Percentiles rank a stretch among this genome's conserved stretches.
phyloP scores from a whole-genome alignment of 2,329 filamentous ascomycete genomes.

The Colletotrichum eleusines region DNA sequence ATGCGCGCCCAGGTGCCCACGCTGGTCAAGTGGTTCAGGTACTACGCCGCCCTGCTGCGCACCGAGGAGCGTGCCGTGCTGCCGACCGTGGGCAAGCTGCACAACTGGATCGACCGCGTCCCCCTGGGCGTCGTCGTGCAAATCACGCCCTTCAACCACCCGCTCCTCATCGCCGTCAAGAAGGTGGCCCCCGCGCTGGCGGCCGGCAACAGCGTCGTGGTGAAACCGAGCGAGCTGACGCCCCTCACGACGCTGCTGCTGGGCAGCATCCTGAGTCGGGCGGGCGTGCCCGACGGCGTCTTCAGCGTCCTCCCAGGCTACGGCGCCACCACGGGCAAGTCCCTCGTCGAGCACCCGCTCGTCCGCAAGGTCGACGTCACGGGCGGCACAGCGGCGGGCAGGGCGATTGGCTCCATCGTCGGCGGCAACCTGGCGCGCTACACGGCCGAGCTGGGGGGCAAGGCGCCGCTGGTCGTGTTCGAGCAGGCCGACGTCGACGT shows the following conservation, averaged over 20 bases:
- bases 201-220: slow-evolving; percentile 68
- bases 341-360: slow-evolving; percentile 63
- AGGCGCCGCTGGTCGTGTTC: slow-evolving; percentile 77
- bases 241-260: slow-evolving; percentile 72
- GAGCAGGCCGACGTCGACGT: slow-evolving; percentile 73
- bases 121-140: slow-evolving; percentile 69
- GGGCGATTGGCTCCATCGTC: slow-evolving; percentile 74
- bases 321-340: slow-evolving; percentile 64
- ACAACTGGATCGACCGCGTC: slow-evolving; percentile 67
- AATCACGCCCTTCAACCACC: slow-evolving; percentile 71
- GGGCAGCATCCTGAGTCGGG: slow-evolving; percentile 70
- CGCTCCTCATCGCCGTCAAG: slow-evolving; percentile 68
- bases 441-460: slow-evolving; percentile 79
- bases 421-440: slow-evolving; percentile 76
- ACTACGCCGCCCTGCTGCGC: slow-evolving; percentile 76
- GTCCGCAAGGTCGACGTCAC: slow-evolving; percentile 80
- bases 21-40: slow-evolving; percentile 77
- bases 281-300: slow-evolving; percentile 78
- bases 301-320: slow-evolving; percentile 72
- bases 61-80: slow-evolving; percentile 75
- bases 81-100: slow-evolving; percentile 71
- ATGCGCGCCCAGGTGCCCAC: slow-evolving; percentile 77
- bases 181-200: slow-evolving; percentile 72
- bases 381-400: slow-evolving; percentile 78
- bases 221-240: slow-evolving; percentile 74